Conservation (phyloP, 2,329 filamentous ascomycete genomes). For the Blastomyces silverae region DNA sequence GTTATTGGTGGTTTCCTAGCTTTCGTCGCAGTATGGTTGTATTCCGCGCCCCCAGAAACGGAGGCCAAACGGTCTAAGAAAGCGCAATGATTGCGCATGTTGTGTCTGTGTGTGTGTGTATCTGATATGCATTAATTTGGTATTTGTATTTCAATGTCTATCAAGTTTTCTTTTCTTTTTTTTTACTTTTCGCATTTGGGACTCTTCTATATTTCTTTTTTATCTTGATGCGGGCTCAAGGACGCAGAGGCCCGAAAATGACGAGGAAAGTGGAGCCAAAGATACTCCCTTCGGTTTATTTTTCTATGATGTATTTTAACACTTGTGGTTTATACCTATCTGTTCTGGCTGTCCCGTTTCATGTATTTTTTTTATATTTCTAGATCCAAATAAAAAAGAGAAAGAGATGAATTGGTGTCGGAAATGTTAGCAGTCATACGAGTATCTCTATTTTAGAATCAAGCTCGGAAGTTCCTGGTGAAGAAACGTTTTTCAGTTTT, state of each 20-base stretch:
- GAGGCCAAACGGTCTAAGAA: conserved; percentile 17
- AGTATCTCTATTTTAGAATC: background rate
- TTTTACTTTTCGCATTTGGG: no score
- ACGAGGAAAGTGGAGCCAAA: background rate
- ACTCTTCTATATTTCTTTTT: background rate
- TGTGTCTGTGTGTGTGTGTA: background rate
- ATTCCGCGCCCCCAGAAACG: conserved; percentile 50
- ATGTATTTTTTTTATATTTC: background rate
- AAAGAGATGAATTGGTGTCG: background rate
- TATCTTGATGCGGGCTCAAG: background rate
- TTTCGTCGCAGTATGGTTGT: conserved; percentile 87
- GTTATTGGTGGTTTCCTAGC: conserved; percentile 77
- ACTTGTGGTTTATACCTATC: conserved; percentile 1
- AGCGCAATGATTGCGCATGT: conserved; percentile 12
- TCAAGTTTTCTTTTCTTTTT: background rate
- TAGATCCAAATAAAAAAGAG: background rate
- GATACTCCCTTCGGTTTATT: background rate
- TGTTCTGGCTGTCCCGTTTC: background rate
- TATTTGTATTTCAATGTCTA: conserved; percentile 8
- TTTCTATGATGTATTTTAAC: conserved; percentile 7
- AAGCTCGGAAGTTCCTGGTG: background rate
- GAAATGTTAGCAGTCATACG: background rate
- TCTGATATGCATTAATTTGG: background rate
- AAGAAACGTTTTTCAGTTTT: background rate
- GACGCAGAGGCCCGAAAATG: background rate